phyloP scores from a whole-genome alignment of 2,329 filamentous ascomycete species.

The Exophiala alcalophila region DNA sequence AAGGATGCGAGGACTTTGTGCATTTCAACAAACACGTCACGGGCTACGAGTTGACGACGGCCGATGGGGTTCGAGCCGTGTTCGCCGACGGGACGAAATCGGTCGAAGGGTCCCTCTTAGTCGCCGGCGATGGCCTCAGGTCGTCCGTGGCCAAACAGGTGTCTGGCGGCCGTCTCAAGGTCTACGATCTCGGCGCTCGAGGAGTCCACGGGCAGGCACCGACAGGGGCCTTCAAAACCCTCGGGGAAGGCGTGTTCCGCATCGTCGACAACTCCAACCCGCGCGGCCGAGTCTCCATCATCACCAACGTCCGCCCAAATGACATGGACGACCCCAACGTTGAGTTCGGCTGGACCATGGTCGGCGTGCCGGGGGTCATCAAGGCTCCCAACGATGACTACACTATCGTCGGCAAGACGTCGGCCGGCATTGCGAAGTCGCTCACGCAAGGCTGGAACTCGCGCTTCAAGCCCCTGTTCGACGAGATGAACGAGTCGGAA shows the following conservation, averaged over 20 bases:
- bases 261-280: constrained; percentile 50
- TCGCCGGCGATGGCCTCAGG: constrained; percentile 63
- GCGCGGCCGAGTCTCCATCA: constrained; percentile 52
- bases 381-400: constrained; percentile 59
- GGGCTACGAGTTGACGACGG: constrained; percentile 55
- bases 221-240: constrained; percentile 57
- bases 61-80: constrained; percentile 53
- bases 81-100: constrained; percentile 62
- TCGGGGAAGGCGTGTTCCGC: constrained; percentile 63
- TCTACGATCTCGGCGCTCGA: constrained; percentile 61
- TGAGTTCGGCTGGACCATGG: constrained; percentile 64
- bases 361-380: constrained; percentile 57
- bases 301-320: constrained; percentile 61
- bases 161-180: constrained; percentile 56
- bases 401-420: constrained; percentile 52
- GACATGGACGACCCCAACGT: constrained; percentile 59
- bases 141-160: constrained; percentile 60
- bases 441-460: constrained; percentile 32
- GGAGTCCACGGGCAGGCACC: constrained; percentile 66
- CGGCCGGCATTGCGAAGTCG: constrained; percentile 27
- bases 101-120: constrained; percentile 56
- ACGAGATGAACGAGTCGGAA: constrained; percentile 33
- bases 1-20: constrained; percentile 55
- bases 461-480: constrained; percentile 30
- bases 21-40: constrained; percentile 56